Evolutionary conservation across 2,329 filamentous ascomycete genomes (phyloP), one percentile per base, ranked within the genome.

Genomic region (Colletotrichum eleusines): DNA sequence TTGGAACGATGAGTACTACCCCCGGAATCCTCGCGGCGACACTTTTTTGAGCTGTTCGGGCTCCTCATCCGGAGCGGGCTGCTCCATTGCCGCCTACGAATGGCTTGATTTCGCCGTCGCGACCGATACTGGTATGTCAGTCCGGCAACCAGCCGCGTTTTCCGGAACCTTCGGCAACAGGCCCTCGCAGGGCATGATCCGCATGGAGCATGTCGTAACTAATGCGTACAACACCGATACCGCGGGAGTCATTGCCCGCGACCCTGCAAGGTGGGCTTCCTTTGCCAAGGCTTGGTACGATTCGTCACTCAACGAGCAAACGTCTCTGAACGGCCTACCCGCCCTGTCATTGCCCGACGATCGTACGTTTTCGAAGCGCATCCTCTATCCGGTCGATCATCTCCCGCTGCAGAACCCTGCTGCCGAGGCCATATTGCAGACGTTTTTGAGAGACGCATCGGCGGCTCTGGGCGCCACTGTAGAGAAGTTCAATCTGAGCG

Each of bases 11-110:
- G 75, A 74, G 6, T 75, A 77, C 20, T 79, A 80, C n/a, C 84
- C 84, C 0, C 82, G 82, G 77, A 85, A 81, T 61, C 81, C 84
- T 4, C 77, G 84, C 44, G 86, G 81, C 0, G 87, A 89, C 73
- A 82, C 82, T 0, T 86, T 85, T 48, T 81, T 76, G 53, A 74
- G 66, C 38, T 76, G 76, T 2, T 74, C 74, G 8, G 74, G 74
- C 35, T 77, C 76, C 33, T 78, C 76, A 2, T 72, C 74, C 5
- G 78, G 78, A 8, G 74, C 73, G 8, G 77, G 72, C 5, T 75
- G 70, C n/a, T 72, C 77, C 1, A 68, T 79, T 48, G 75, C 78
- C 1, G 75, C 74, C 16, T 79, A 79, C 57, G 73, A 73, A 31
- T 80, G 77, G 76, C 69, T 78, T 1, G 76, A 80, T 55, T 59